Conservation (phyloP, 208 protist genomes). For the Phytomonas francai region DNA sequence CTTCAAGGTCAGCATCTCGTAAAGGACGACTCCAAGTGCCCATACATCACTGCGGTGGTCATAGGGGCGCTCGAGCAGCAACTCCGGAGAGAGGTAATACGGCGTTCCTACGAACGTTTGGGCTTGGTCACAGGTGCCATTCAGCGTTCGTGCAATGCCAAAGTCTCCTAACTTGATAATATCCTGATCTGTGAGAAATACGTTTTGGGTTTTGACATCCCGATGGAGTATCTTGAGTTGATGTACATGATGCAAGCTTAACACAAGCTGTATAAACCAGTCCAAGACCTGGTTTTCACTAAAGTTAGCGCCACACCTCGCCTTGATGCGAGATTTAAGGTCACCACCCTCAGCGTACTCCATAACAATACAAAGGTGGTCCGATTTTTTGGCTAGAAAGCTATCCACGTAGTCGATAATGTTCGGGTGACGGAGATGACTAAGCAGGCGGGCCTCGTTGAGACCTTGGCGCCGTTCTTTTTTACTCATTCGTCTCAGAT, state of each 20-base stretch:
- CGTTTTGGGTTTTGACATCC: conserved; percentile 92
- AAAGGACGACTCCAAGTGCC: conserved; percentile 88
- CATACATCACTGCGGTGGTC: conserved; percentile 92
- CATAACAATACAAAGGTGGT: conserved; percentile 92
- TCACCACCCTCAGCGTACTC: conserved; percentile 89
- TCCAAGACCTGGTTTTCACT: conserved; percentile 80
- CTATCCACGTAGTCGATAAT: conserved; percentile 92
- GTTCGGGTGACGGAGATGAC: conserved; percentile 88
- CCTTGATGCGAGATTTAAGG: conserved; percentile 68
- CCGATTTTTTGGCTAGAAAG: conserved; percentile 83
- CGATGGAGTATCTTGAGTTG: conserved; percentile 90
- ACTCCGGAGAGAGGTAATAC: conserved; percentile 92
- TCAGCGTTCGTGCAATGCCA: conserved; percentile 88
- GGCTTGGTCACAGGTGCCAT: conserved; percentile 87
- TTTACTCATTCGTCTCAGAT: conserved; percentile 81
- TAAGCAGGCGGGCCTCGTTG: conserved; percentile 88
- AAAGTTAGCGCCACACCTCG: conserved; percentile 70
- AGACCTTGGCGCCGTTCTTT: conserved; percentile 87
- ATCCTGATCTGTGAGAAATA: conserved; percentile 86
- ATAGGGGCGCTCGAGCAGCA: conserved; percentile 91
- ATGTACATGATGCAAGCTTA: conserved; percentile 90
- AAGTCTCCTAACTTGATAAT: conserved; percentile 92
- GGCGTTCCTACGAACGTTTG: conserved; percentile 93
- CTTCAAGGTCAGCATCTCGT: conserved; percentile 79
- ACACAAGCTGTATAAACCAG: conserved; percentile 84